Percentiles rank a stretch among this genome's conserved stretches.
Conservation (phyloP, 352 stramenopile genomes). For the Phytopythium sindhum region DNA sequence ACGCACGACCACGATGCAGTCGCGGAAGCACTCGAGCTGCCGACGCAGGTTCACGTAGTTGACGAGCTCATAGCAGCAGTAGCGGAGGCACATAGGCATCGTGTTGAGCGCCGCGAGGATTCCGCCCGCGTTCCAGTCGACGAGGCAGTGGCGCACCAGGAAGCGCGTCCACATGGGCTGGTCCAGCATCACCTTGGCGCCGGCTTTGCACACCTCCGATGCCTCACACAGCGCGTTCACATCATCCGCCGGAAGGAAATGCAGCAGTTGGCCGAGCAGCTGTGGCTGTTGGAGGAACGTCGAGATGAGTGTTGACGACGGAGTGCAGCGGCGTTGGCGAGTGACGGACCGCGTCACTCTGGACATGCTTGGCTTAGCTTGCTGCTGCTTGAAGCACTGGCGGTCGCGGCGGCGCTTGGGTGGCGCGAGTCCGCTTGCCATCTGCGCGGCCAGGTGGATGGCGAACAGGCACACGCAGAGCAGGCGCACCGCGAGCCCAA, state of each 20-base stretch:
- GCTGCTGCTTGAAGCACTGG: neutral
- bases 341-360: neutral
- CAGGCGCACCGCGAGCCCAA: neutral
- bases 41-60: constrained; percentile 42
- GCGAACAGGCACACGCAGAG: constrained; percentile 2
- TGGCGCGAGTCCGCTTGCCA: neutral
- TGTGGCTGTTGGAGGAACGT: constrained; percentile 4
- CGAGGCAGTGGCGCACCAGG: constrained; percentile 15
- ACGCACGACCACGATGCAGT: constrained; percentile 30
- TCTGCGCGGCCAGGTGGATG: neutral
- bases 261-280: constrained; percentile 20
- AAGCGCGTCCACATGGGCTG: constrained; percentile 17
- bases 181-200: constrained; percentile 7
- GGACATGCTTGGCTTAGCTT: neutral
- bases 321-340: neutral
- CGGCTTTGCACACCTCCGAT: constrained; percentile 7
- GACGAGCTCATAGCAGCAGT: constrained; percentile 19
- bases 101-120: constrained; percentile 1
- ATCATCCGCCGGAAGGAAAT: constrained; percentile 11
- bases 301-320: neutral
- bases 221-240: constrained; percentile 15
- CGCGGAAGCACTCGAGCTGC: constrained; percentile 36
- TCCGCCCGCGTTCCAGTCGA: constrained; percentile 2
- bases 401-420: neutral
- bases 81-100: neutral